Base-by-base conservation (phyloP, 2,329 filamentous ascomycete genomes). In the Xylariaceae sp. region DNA sequence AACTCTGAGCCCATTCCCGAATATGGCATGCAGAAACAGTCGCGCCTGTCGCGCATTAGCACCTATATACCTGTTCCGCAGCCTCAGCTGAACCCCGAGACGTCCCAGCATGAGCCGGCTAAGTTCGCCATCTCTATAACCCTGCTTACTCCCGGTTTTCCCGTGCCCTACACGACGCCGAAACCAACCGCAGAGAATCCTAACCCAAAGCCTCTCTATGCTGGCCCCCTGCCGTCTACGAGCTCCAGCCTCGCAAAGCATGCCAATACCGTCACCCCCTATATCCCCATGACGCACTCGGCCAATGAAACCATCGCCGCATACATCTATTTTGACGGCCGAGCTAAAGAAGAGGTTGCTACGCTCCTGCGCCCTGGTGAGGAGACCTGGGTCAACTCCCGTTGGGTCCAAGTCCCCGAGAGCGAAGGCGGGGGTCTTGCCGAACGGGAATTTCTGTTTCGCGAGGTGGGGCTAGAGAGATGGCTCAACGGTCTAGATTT, bases 51-150 rank as follows among this genome's bases (percentile, higher is more conserved):
- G 59, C 88, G 94, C 67, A 96, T 99, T 74, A 96, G 91, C 70
- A 91, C 89, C 66, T 99, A 96, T 76, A 97, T 99, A 65, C 91
- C 92, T 49, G 94, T 99, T 6, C 92, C 94, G 34, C 88, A 92
- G 59, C 87, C 92, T 40, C 89, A 88, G 72, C 75, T 96, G 41
- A 83, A 85, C 66, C 76, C 81, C 36, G 77, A 84, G 57, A 80
- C 81, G 53, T 84, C 84, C 66, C 90, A 91, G 74, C 86, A 91
- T 47, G 91, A 97, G 74, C 88, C 95, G 64, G 91, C 94, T 57
- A 94, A 92, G 64, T 99, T 99, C 72, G 94, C 94, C 64, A 96
- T 99, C 67, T 97, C 92, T 49, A 97, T 99, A 67, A 97, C 94
- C 2, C 83, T 99, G 45, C 81, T 97, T 63, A 96, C 91, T 0